A percentile compares a stretch with the other conserved stretches of the same genome.
phyloP scores from a whole-genome alignment of 139 green algal species.

The Volvox africanus region DNA sequence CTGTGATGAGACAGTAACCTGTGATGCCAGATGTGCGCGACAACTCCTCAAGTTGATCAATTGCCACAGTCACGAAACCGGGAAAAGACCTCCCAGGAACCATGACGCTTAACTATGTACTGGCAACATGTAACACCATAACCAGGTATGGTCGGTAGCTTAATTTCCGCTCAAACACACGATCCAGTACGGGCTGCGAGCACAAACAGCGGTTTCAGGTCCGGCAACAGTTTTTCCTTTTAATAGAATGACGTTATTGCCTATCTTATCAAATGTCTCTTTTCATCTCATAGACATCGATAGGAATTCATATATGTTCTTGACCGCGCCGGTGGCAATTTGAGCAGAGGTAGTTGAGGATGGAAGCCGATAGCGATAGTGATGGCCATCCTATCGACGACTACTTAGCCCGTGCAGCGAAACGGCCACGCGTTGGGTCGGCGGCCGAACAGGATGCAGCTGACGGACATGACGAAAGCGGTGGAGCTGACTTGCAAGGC shows the following conservation, averaged over 20 bases:
- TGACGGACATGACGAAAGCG: neutral
- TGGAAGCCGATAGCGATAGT: conserved; percentile 19
- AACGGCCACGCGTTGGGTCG: neutral
- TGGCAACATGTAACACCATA: neutral
- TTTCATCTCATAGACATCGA: too few relatives aligned
- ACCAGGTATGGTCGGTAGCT: too few relatives aligned
- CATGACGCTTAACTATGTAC: neutral
- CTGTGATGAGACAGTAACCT: conserved; percentile 27
- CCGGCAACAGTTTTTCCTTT: too few relatives aligned
- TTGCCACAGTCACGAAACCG: conserved; percentile 3
- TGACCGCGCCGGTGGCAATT: neutral
- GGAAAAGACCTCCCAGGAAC: neutral
- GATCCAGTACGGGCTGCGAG: neutral
- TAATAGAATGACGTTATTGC: neutral
- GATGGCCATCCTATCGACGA: conserved; percentile 27
- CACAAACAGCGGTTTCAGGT: neutral
- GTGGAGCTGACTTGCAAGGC: neutral
- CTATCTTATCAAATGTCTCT: neutral
- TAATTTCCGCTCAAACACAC: neutral
- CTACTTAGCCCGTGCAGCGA: conserved; percentile 5
- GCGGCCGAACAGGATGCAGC: neutral
- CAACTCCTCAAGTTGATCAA: conserved; percentile 14
- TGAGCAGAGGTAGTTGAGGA: neutral
- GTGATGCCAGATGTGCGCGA: neutral
- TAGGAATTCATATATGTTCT: neutral